Percentiles rank a stretch among this genome's conserved stretches.
phyloP scores from a whole-genome alignment of 2,329 filamentous ascomycete genomes.

The Colletotrichum godetiae region DNA sequence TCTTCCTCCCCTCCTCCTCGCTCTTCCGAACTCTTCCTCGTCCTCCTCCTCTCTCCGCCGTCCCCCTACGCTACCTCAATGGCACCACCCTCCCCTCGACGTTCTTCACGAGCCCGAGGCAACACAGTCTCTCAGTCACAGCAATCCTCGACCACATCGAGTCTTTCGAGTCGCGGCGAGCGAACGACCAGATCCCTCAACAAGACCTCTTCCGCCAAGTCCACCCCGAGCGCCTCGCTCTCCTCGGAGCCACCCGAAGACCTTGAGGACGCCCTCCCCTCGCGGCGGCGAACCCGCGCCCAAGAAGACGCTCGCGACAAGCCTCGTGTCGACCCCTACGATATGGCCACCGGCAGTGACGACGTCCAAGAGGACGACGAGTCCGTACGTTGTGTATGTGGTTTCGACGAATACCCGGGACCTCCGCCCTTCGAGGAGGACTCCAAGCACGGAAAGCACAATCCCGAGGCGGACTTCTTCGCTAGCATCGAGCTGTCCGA shows the following conservation, averaged over 20 bases:
- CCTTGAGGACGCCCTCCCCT: conserved; percentile 75
- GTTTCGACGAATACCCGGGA: conserved; percentile 93
- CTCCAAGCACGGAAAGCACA: conserved; percentile 64
- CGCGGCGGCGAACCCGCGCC: conserved; percentile 82
- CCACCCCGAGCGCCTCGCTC: conserved; percentile 77
- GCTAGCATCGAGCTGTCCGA: conserved; percentile 76
- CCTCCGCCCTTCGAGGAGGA: conserved; percentile 73
- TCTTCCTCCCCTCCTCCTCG: conserved; percentile 41
- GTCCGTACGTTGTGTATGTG: conserved; percentile 94
- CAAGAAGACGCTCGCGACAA: conserved; percentile 71
- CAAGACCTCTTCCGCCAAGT: conserved; percentile 81
- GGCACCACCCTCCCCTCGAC: conserved; percentile 78
- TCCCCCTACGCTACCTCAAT: conserved; percentile 53
- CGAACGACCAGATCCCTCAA: conserved; percentile 77
- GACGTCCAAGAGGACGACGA: conserved; percentile 90
- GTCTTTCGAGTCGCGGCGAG: conserved; percentile 80
- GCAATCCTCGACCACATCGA: conserved; percentile 82
- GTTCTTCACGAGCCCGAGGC: conserved; percentile 90
- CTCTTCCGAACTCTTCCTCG: conserved; percentile 42
- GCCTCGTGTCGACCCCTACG: conserved; percentile 54
- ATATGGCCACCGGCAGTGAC: conserved; percentile 72
- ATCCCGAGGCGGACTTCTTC: conserved; percentile 68
- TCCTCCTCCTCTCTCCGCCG: conserved; percentile 20
- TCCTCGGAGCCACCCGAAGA: conserved; percentile 78
- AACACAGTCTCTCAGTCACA: conserved; percentile 80